These are phyloP conservation scores for bread wheat (Triticum aestivum) DNA, from an alignment of 176 grass and related monocot genomes.

Conservation along the genomic window IWGSC_CS_RefSeq_v2.1 NC_057810.1:582080671-582081170, in stretches of 20 bases:
- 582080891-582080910: background rate
- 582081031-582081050: conserved; percentile 29
- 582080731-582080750: background rate
- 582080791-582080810: background rate
- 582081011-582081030: conserved; percentile 29
- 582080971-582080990: background rate
- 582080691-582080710: background rate
- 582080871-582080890: background rate
- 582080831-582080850: conserved; percentile 26
- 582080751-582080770: background rate
- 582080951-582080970: background rate
- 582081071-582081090: background rate
- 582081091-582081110: background rate
- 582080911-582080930: background rate
- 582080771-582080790: conserved; percentile 27
- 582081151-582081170: background rate
- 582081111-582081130: background rate
- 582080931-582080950: background rate
- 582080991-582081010: background rate
- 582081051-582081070: conserved; percentile 15
- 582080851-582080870: background rate
- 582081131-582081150: background rate
- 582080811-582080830: conserved; percentile 23
- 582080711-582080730: background rate
- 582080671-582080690: background rate